Evolutionary conservation across 2,329 filamentous ascomycete species (phyloP).

Genomic region (Talaromyces pinophilus): DNA sequence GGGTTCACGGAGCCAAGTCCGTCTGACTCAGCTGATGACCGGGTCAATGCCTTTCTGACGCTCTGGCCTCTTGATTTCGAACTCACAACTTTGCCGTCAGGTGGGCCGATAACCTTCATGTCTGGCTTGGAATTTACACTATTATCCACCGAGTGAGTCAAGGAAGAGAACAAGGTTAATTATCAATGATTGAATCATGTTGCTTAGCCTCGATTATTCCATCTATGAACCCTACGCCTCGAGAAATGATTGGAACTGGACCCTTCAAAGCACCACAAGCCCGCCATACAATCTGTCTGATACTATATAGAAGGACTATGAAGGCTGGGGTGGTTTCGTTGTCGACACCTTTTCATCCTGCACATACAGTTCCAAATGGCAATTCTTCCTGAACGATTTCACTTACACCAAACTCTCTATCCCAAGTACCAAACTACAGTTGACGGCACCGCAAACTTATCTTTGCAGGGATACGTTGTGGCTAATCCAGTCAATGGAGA

Average conservation of each 20-base stretch:
- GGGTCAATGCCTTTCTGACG: constrained; percentile 10
- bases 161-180: neutral
- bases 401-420: neutral
- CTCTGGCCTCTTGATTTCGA: constrained; percentile 16
- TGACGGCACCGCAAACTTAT: constrained; percentile 2
- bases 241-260: constrained; percentile 2
- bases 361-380: neutral
- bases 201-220: neutral
- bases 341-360: neutral
- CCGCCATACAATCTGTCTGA: constrained; percentile 12
- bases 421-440: constrained; percentile 6
- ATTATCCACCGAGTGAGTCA: constrained; percentile 9
- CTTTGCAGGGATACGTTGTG: constrained; percentile 12
- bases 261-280: constrained; percentile 5
- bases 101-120: neutral
- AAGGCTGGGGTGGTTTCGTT: neutral
- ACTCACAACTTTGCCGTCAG: neutral
- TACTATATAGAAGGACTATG: neutral
- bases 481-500: neutral
- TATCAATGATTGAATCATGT: neutral
- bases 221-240: neutral
- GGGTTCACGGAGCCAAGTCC: constrained; percentile 1
- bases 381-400: neutral
- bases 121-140: neutral
- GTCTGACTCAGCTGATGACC: constrained; percentile 6